Evolutionary conservation across 2,329 filamentous ascomycete species (phyloP).

Genomic region (Westerdykella ornata): DNA sequence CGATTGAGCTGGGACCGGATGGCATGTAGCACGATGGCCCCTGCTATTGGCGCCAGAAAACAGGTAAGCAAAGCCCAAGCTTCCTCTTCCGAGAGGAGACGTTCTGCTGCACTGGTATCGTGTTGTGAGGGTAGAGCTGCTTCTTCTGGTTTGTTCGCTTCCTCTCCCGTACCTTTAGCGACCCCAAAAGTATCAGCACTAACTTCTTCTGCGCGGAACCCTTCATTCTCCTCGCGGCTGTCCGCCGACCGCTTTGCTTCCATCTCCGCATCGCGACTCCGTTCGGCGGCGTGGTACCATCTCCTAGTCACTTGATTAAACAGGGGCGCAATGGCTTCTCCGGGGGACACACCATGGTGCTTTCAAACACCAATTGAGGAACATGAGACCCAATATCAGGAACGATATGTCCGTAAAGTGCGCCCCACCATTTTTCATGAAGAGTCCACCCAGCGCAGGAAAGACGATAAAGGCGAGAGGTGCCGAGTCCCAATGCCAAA

Average conservation of each 20-base stretch:
- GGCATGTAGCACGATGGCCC: slow-evolving; percentile 76
- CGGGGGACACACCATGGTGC: slow-evolving; percentile 65
- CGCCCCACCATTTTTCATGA: slow-evolving; percentile 77
- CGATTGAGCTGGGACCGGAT: slow-evolving; percentile 75
- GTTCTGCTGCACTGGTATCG: slow-evolving; percentile 33
- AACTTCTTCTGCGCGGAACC: no score
- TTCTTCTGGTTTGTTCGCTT: slow-evolving; percentile 24
- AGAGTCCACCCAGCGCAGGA: slow-evolving; percentile 74
- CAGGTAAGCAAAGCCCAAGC: slow-evolving; percentile 67
- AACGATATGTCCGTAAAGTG: slow-evolving; percentile 82
- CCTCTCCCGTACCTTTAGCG: slow-evolving; percentile 14
- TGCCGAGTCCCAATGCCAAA: slow-evolving; percentile 69
- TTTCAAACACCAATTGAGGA: slow-evolving; percentile 87
- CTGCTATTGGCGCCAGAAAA: slow-evolving; percentile 68
- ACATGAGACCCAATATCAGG: slow-evolving; percentile 70
- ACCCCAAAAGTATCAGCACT: no score
- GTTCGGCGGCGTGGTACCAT: slow-evolving; percentile 43
- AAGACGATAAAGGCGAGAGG: slow-evolving; percentile 78
- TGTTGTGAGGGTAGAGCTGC: slow-evolving; percentile 10
- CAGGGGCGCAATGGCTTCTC: not conserved
- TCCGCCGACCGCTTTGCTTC: not conserved
- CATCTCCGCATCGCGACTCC: not conserved
- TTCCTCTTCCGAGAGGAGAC: slow-evolving; percentile 69
- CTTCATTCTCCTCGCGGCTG: not conserved
- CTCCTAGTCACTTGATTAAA: slow-evolving; percentile 36